These are phyloP conservation scores for Schizophyllum amplum DNA, from an alignment of 1,284 basidiomycete genomes.

Conservation along the genomic window DNA sequence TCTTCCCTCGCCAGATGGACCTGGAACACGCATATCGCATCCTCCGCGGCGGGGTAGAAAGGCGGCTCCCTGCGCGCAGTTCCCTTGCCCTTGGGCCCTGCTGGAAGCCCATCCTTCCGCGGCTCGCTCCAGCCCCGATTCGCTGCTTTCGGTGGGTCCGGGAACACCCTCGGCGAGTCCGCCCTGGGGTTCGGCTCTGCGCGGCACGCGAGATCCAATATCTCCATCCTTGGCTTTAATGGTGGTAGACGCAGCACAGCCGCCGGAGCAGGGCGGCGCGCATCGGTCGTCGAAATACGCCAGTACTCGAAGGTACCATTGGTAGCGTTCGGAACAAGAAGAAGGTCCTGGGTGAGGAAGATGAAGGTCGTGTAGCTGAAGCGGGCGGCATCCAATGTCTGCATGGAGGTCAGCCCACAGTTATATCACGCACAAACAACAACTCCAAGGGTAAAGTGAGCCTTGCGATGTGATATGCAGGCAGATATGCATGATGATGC, in stretches of 20 bases:
- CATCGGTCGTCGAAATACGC: background rate
- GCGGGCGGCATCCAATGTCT: background rate
- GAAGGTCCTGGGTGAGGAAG: conserved; percentile 11
- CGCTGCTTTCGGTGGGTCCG: conserved; percentile 7
- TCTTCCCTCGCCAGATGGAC: conserved; percentile 20
- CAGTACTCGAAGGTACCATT: conserved; percentile 7
- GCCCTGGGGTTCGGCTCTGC: conserved; percentile 34
- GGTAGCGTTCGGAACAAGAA: conserved; percentile 8
- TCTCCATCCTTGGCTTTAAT: conserved; percentile 18
- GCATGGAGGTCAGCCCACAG: background rate
- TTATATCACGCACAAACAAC: no score
- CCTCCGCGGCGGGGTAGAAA: conserved; percentile 25
- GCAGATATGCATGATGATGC: no score
- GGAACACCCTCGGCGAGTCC: background rate
- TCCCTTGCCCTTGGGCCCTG: no score
- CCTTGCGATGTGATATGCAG: no score
- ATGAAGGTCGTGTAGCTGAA: conserved; percentile 6
- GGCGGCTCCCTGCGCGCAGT: conserved; percentile 8
- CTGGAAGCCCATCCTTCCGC: no score
- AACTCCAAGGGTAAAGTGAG: no score
- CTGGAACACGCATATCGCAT: conserved; percentile 34
- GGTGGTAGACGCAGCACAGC: conserved; percentile 25
- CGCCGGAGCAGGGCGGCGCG: background rate
- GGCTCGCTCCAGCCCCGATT: conserved; percentile 2
- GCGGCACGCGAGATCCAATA: conserved; percentile 30